phyloP scores from a whole-genome alignment of 208 protist species.

The Acanthamoeba triangularis region DNA sequence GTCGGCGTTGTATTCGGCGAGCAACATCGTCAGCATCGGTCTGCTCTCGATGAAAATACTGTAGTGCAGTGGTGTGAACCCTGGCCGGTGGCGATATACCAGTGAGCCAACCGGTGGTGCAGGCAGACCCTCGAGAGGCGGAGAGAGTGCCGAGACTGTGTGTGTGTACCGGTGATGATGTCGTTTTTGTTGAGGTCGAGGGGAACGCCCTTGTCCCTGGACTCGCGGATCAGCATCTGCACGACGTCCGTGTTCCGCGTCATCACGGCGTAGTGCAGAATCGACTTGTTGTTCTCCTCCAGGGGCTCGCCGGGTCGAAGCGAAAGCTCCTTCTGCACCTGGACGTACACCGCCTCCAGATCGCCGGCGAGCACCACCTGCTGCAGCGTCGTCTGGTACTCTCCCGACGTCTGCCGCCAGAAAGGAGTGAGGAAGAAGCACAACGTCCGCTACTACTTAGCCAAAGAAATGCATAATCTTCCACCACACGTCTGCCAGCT shows the following conservation, averaged over 20 bases:
- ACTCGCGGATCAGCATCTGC: slow-evolving; percentile 35
- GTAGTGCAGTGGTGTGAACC: slow-evolving; percentile 72
- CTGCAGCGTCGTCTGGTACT: slow-evolving; percentile 77
- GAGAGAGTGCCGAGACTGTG: background rate
- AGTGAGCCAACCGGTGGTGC: too few relatives aligned
- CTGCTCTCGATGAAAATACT: slow-evolving; percentile 57
- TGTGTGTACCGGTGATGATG: slow-evolving; percentile 47
- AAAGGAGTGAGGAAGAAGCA: background rate
- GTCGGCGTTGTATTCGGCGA: slow-evolving; percentile 47
- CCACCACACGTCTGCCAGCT: background rate
- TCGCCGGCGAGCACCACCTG: slow-evolving; percentile 48
- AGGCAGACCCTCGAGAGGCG: too few relatives aligned
- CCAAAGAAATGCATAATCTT: background rate
- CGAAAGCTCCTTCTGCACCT: slow-evolving; percentile 47
- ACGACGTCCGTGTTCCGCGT: slow-evolving; percentile 46
- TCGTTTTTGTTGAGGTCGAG: slow-evolving; percentile 73
- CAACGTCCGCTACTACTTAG: background rate
- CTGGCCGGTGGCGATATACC: background rate
- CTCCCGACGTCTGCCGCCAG: slow-evolving; percentile 22
- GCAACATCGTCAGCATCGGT: slow-evolving; percentile 43
- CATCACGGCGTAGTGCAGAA: slow-evolving; percentile 73
- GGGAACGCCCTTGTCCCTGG: background rate
- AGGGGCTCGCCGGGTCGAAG: background rate
- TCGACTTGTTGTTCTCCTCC: slow-evolving; percentile 75
- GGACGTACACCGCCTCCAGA: slow-evolving; percentile 39